These are phyloP conservation scores for Pyrenochaeta sp. DNA, from an alignment of 2,329 filamentous ascomycete genomes.

Conservation along the genomic window DNA sequence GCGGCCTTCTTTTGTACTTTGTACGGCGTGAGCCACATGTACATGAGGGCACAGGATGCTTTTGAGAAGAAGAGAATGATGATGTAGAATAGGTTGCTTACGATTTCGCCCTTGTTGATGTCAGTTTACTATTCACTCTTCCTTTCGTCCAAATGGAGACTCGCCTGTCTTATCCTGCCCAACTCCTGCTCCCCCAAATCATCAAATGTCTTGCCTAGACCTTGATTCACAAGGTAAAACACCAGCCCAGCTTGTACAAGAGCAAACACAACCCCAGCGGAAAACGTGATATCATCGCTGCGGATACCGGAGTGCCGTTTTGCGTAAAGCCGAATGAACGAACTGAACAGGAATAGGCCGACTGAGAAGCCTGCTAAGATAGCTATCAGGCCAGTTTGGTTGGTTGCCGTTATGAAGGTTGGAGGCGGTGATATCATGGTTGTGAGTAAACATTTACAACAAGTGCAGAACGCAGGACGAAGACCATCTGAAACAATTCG, in stretches of 20 bases:
- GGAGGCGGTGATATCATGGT: conserved; percentile 4
- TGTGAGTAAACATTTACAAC: too few relatives aligned
- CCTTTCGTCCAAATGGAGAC: background rate
- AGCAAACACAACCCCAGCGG: conserved; percentile 8
- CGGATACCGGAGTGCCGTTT: conserved; percentile 3
- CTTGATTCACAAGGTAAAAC: conserved; percentile 6
- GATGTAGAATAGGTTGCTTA: conserved; percentile 15
- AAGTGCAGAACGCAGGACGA: too few relatives aligned
- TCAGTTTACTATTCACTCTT: conserved; percentile 1
- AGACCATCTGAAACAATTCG: too few relatives aligned
- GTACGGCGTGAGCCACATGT: conserved; percentile 17
- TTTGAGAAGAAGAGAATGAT: conserved; percentile 18
- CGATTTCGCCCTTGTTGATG: conserved; percentile 3
- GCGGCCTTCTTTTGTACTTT: conserved; percentile 5
- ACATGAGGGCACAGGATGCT: conserved; percentile 14
- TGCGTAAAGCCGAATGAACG: conserved; percentile 10
- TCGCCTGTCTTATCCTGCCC: background rate
- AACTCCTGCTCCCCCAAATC: conserved; percentile 1
- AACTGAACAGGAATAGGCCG: conserved; percentile 12
- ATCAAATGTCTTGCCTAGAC: conserved; percentile 4
- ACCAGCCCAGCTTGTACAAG: conserved; percentile 10
- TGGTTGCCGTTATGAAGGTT: background rate
- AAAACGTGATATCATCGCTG: conserved; percentile 14
- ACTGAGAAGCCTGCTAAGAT: conserved; percentile 19
- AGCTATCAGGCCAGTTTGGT: conserved; percentile 20